Base-by-base conservation (phyloP, 2,329 filamentous ascomycete species). In the Xylariaceae sp. region DNA sequence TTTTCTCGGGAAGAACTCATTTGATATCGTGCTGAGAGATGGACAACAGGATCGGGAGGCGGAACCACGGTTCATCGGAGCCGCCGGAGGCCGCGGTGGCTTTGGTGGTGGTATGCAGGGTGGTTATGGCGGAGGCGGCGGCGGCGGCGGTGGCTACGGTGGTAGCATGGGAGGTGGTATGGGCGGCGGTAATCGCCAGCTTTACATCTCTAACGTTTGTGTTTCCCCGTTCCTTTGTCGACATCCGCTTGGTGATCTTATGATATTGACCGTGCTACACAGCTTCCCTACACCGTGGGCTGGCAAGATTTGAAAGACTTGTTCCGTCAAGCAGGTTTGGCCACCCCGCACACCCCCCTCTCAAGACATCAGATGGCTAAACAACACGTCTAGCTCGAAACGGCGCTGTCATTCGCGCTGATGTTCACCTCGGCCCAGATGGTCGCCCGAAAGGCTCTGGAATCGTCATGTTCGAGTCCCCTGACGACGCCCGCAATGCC, bases 281-380 rank as follows among this genome's bases (percentile, higher is more conserved):
- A 99, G 94, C 89, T 99, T 68, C 94, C 94, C 17, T 99, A 92
- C 79, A 96, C 91, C 66, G 90, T 96, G 69, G 94, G 94, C 74
- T 99, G 94, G 94, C 94, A 99, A 78, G 94, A 99, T 76, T 80
- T 99, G 68, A 99, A 99, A 80, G 94, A 99, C 76, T 83, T 99
- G 67, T 99, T 99, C 83, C 90, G 94, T 72, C 92, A 97, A 83
- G 92, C 94, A 78, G 90, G 92, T 96, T 82, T 83, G 91, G 82
- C 8, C 51, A 30, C 23, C 23, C 3, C 17, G 37, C 34, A 3
- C 8, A 17, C 6, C 18, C 11, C 5, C n/a, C 39, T 47, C 42
- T 17, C n/a, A 30, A 7, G 30, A 1, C 23, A 15, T 44, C n/a
- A 50, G 17, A 34, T 49, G 37, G 37, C 60, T 65, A 37, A 57